Evolutionary conservation across 2,329 filamentous ascomycete genomes (phyloP), one percentile per base, ranked within the genome.

Genomic region (Epichloe bromicola): DNA sequence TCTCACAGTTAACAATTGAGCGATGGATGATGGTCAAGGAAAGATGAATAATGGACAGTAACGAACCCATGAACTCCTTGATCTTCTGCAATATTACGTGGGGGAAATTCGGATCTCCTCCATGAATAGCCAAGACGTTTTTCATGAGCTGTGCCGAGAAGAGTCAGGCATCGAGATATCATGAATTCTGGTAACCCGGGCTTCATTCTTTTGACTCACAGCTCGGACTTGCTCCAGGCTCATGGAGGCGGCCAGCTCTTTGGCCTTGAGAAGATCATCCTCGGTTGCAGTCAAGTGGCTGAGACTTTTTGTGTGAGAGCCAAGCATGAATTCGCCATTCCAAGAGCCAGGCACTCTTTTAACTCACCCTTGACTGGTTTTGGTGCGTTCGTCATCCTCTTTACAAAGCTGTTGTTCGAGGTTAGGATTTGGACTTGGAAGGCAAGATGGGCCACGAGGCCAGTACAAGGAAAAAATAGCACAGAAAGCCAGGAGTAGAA

Each of bases 21-120:
- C 7, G 8, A 30, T 30, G 10, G 26, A 30, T 30, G 26, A 30
- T 30, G 26, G 7, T 30, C 26, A 30, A 30, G 8, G 26, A 30
- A 30, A 10, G 7, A 30, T 30, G 26, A 30, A 30, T 7, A 19
- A 20, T 33, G 23, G 26, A 2, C 14, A 12, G 7, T 11, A 20
- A 66, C 55, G 44, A 64, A 66, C 51, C 56, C 19, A 68, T 58
- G 33, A 70, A 70, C n/a, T 57, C 52, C 39, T 68, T 57, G 11
- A 70, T 69, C 48, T 61, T 68, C 43, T 62, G 58, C 17, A 70
- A 58, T 4, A 66, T 57, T 8, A 56, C 3, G 65, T 58, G 11
- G 69, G 69, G 69, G 42, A 72, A 71, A 54, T 72, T 72, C 53
- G 70, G 69, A 39, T 72, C 69, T 33, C 66, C 64, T 55, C 68